Percentiles rank a stretch among this genome's conserved stretches.
Conservation (phyloP, 257 asterid genomes). For the Fraxinus americana region DNA sequence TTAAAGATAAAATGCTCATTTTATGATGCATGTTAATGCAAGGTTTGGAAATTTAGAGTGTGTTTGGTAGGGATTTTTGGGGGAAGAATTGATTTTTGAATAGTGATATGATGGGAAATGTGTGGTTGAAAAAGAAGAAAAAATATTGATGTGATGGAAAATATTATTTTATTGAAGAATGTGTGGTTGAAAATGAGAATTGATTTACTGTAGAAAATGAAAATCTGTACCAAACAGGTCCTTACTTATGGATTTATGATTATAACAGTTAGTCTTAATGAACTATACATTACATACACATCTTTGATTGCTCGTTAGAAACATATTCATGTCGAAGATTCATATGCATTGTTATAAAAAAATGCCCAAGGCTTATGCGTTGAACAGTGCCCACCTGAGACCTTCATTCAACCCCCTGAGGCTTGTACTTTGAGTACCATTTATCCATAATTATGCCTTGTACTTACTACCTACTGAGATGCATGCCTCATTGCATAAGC, state of each 20-base stretch:
- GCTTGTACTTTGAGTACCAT: neutral
- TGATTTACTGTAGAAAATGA: no score
- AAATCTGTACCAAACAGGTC: no score
- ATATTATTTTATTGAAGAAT: no score
- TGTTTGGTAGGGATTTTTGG: no score
- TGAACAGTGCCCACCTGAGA: neutral
- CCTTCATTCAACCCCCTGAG: neutral
- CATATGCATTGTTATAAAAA: neutral
- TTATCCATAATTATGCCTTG: neutral
- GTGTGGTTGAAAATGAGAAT: no score
- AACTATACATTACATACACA: neutral
- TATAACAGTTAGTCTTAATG: no score
- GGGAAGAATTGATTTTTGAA: no score
- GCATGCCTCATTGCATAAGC: neutral
- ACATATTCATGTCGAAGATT: neutral
- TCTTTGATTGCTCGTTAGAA: neutral
- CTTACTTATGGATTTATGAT: neutral
- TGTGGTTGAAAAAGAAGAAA: no score
- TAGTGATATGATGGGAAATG: no score
- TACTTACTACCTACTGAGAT: neutral
- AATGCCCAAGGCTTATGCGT: neutral
- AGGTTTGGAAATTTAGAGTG: neutral
- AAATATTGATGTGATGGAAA: no score
- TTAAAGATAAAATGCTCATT: neutral
- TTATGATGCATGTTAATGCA: neutral